Evolutionary conservation across 1,284 basidiomycete genomes (phyloP).

Genomic region (Rhizoctonia solani): DNA sequence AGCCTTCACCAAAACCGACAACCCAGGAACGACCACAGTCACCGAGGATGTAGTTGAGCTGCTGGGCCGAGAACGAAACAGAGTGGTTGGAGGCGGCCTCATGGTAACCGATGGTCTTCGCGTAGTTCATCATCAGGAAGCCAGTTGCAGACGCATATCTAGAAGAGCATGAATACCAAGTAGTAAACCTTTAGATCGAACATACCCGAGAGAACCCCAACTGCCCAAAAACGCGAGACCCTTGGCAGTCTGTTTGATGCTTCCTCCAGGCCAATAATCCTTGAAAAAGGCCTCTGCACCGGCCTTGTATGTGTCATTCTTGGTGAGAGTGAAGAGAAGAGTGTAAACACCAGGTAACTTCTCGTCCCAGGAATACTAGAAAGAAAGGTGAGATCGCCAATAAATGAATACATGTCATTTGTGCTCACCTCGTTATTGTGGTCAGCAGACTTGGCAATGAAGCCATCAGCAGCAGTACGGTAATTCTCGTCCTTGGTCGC

Average conservation of each 20-base stretch:
- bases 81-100: slow-evolving; percentile 16
- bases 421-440: slow-evolving; percentile 32
- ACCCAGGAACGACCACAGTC: slow-evolving; percentile 38
- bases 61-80: slow-evolving; percentile 33
- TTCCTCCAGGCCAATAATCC: slow-evolving; percentile 34
- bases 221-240: slow-evolving; percentile 33
- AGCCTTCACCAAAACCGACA: slow-evolving; percentile 37
- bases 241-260: slow-evolving; percentile 37
- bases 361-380: slow-evolving; percentile 38
- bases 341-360: slow-evolving; percentile 35
- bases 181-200: background rate
- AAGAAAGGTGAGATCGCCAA: background rate
- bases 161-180: background rate
- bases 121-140: slow-evolving; percentile 37
- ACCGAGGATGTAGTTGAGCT: slow-evolving; percentile 37
- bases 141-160: slow-evolving; percentile 35
- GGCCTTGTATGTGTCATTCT: slow-evolving; percentile 31
- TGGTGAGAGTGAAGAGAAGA: slow-evolving; percentile 32
- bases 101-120: slow-evolving; percentile 30
- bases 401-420: background rate
- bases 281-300: slow-evolving; percentile 32
- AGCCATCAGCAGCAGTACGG: slow-evolving; percentile 25
- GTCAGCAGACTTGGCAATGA: slow-evolving; percentile 30
- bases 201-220: slow-evolving; percentile 36
- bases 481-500: slow-evolving; percentile 36